Base-by-base conservation (phyloP, 129 eudicot genomes). In the Flaveria linearis region DNA sequence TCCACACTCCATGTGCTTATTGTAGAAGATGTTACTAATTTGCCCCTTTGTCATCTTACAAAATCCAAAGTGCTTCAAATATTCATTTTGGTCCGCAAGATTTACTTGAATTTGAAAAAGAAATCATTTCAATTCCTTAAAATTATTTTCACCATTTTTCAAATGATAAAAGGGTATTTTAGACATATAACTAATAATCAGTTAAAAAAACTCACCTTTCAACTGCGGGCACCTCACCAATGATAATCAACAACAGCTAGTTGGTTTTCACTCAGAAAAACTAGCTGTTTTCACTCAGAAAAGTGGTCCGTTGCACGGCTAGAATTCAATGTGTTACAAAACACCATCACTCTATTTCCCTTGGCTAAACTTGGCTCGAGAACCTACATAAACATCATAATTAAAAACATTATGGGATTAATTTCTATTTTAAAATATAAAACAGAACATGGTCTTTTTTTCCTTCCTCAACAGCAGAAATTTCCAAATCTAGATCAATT, bases 321-420 rank as follows among this genome's bases (percentile, higher is more conserved):
- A 49, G 99, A 94, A 82, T 85, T 88, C 79, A 91, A 80, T 5
- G 99, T 94, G 66, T 94, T 94, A 65, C 99, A 94, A 78, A 91
- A 91, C 53, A 94, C 99, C 99, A 94, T 94, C 71, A 94, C 94
- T 75, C 86, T 84, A 43, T 94, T 94, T 57, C 97, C 99, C 78
- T 91, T 94, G 16, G 97, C 90, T 82, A 94, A 87, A 88, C 97
- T 94, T 52, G 99, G 99, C 78, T 94, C 96, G 3, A 94, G 94
- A 83, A 94, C 99, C 99, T 94, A 80, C 64, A 78, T 65, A 39
- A 10, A 28, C n/a, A 72, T 68, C 74, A 73, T 67, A 66, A 73
- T 30, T 73, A 25, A 7, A 51, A 33, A 73, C 26, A 75, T 56
- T 45, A 47, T 18, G 41, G 14, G 65, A 52, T 69, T 69, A 36